These are phyloP conservation scores for Pythium sukuiense DNA, from an alignment of 352 stramenopile species.

Conservation along the genomic window DNA sequence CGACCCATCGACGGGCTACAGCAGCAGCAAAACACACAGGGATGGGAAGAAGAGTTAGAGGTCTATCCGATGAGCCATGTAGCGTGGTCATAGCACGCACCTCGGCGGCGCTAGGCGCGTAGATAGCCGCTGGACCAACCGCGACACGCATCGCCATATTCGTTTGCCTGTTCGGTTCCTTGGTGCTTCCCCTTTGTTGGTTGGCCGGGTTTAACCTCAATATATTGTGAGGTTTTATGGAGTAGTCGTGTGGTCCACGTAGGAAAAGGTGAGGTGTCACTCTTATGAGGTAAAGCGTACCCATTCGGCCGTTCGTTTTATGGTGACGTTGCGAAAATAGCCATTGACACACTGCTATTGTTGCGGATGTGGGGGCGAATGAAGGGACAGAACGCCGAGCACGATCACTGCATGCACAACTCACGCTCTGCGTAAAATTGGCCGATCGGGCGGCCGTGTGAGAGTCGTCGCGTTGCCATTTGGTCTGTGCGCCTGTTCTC, in stretches of 20 bases:
- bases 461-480: too few species aligned
- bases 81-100: background rate
- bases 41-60: conserved; percentile 10
- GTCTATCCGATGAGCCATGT: background rate
- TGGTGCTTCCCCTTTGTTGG: conserved; percentile 13
- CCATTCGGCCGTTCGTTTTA: conserved; percentile 2
- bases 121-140: conserved; percentile 6
- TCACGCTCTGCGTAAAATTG: background rate
- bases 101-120: conserved; percentile 6
- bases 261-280: background rate
- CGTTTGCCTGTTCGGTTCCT: background rate
- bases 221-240: conserved; percentile 1
- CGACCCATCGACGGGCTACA: background rate
- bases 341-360: background rate
- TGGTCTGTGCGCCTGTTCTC: background rate
- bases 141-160: conserved; percentile 20
- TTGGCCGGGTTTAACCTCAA: conserved; percentile 9
- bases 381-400: background rate
- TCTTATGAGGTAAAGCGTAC: background rate
- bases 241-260: background rate
- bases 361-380: background rate
- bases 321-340: background rate
- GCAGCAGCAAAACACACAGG: conserved; percentile 15
- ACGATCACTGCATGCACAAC: background rate
- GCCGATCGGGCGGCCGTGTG: too few species aligned